Evolutionary conservation across 2,329 filamentous ascomycete genomes (phyloP).

Genomic region (Exophiala viscosa): DNA sequence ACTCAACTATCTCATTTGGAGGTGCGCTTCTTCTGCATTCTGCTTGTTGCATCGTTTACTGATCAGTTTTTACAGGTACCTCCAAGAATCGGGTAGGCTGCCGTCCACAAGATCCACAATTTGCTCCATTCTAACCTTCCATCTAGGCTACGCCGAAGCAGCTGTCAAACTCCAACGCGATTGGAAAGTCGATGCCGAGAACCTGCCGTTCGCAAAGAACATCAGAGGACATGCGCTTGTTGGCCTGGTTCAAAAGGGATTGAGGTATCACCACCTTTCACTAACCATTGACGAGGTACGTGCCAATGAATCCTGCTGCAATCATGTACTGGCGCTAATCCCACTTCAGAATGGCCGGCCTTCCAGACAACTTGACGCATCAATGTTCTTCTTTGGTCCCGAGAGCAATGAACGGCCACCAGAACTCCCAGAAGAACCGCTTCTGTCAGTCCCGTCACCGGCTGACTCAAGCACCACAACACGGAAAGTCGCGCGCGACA

Average conservation of each 20-base stretch:
- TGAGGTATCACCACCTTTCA: slow-evolving; percentile 50
- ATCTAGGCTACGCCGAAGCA: slow-evolving; percentile 54
- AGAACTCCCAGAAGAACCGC: slow-evolving; percentile 30
- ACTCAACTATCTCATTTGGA: slow-evolving; percentile 67
- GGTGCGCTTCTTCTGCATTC: slow-evolving; percentile 42
- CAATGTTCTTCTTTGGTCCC: slow-evolving; percentile 48
- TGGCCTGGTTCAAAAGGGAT: slow-evolving; percentile 60
- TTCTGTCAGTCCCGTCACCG: slow-evolving; percentile 29
- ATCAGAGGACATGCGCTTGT: slow-evolving; percentile 59
- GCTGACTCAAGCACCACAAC: slow-evolving; percentile 28
- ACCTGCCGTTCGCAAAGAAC: slow-evolving; percentile 57
- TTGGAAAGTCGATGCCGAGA: slow-evolving; percentile 61
- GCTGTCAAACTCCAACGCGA: slow-evolving; percentile 59
- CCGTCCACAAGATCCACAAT: slow-evolving; percentile 22
- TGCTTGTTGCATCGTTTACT: slow-evolving; percentile 9
- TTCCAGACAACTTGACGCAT: slow-evolving; percentile 32
- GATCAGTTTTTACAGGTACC: slow-evolving; percentile 41
- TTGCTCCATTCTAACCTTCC: slow-evolving; percentile 21
- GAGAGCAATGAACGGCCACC: slow-evolving; percentile 32
- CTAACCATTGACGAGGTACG: slow-evolving; percentile 44
- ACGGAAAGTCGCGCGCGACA: slow-evolving; percentile 36
- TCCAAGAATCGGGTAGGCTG: slow-evolving; percentile 52
- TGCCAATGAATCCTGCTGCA: slow-evolving; percentile 5
- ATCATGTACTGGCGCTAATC: slow-evolving; percentile 15
- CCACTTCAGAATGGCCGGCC: slow-evolving; percentile 26